A percentile compares a stretch with the other conserved stretches of the same genome.
These are phyloP conservation scores for Pilobolus umbonatus DNA, from an alignment of 192 early-diverging fungal species.

Conservation along the genomic window DNA sequence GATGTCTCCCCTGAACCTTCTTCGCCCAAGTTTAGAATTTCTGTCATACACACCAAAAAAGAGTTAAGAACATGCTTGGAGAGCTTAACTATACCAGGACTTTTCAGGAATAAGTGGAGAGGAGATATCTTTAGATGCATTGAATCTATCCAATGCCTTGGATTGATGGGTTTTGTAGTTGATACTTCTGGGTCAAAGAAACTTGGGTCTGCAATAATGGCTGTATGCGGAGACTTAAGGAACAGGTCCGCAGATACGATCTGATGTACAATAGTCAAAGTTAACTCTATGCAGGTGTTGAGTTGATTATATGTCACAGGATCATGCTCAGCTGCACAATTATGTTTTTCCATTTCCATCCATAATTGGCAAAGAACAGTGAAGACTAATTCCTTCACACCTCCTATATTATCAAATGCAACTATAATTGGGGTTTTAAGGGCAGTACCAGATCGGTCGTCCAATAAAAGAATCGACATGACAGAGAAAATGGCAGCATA, in stretches of 20 bases:
- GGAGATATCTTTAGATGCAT: slow-evolving; percentile 57
- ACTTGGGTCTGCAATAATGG: slow-evolving; percentile 53
- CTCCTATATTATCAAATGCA: slow-evolving; percentile 54
- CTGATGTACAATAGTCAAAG: slow-evolving; percentile 61
- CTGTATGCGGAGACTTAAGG: slow-evolving; percentile 66
- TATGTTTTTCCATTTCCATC: slow-evolving; percentile 29
- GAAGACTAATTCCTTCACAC: slow-evolving; percentile 43
- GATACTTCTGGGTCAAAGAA: slow-evolving; percentile 38
- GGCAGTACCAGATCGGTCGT: slow-evolving; percentile 47
- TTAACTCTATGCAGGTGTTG: slow-evolving; percentile 48
- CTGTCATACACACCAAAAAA: slow-evolving; percentile 56
- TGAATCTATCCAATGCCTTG: slow-evolving; percentile 44
- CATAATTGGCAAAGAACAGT: slow-evolving; percentile 40
- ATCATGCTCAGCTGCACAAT: slow-evolving; percentile 11
- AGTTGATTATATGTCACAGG: slow-evolving; percentile 14
- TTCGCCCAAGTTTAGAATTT: slow-evolving; percentile 68
- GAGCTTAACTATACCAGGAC: slow-evolving; percentile 49
- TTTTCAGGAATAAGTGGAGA: slow-evolving; percentile 60
- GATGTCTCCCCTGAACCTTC: slow-evolving; percentile 50
- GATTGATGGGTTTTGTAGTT: neutral
- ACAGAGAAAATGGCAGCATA: slow-evolving; percentile 51
- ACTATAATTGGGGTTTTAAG: slow-evolving; percentile 58
- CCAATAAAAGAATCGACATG: slow-evolving; percentile 53
- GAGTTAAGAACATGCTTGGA: slow-evolving; percentile 51
- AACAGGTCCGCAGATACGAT: slow-evolving; percentile 66